A percentile compares a stretch with the other conserved stretches of the same genome.
These are phyloP conservation scores for Starmerella sirachaensis DNA, from an alignment of 805 yeast species.

Conservation along the genomic window DNA sequence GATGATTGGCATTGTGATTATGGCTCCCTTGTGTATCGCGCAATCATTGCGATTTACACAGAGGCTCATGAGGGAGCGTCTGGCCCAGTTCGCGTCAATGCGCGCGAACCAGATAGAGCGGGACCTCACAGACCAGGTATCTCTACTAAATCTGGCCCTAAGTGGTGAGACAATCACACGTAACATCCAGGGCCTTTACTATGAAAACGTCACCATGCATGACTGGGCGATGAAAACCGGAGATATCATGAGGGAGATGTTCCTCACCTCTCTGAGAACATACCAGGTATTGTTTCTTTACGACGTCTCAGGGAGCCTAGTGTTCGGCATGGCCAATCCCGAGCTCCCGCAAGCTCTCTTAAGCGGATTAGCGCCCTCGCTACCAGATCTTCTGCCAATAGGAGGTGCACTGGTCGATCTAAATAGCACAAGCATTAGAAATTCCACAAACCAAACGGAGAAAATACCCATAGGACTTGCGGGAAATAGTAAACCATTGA, in stretches of 20 bases:
- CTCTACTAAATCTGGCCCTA: conserved; percentile 4
- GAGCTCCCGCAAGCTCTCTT: not conserved
- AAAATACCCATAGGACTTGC: too few species aligned
- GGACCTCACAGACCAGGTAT: conserved; percentile 7
- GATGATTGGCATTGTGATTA: conserved; percentile 13
- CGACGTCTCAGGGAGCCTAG: conserved; percentile 10
- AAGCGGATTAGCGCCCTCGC: not conserved
- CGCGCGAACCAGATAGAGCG: conserved; percentile 17
- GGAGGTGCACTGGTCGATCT: conserved; percentile 2
- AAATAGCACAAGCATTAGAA: too few species aligned
- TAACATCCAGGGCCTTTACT: conserved; percentile 5
- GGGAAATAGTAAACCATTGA: too few species aligned
- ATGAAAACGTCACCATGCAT: conserved; percentile 12
- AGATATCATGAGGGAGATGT: conserved; percentile 6
- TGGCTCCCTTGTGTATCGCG: conserved; percentile 13
- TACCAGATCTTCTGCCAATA: conserved; percentile 8
- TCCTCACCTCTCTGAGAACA: conserved; percentile 5
- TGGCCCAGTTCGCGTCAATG: conserved; percentile 18
- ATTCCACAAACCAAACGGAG: too few species aligned
- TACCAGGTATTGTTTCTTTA: conserved; percentile 14
- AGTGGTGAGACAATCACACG: conserved; percentile 10
- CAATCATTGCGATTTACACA: conserved; percentile 13
- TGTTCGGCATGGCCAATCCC: conserved; percentile 11
- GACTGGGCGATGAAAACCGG: conserved; percentile 6
- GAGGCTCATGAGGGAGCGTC: conserved; percentile 14